These are phyloP conservation scores for Comarum palustre DNA, from an alignment of 306 rosid species.

Conservation along the genomic window DNA sequence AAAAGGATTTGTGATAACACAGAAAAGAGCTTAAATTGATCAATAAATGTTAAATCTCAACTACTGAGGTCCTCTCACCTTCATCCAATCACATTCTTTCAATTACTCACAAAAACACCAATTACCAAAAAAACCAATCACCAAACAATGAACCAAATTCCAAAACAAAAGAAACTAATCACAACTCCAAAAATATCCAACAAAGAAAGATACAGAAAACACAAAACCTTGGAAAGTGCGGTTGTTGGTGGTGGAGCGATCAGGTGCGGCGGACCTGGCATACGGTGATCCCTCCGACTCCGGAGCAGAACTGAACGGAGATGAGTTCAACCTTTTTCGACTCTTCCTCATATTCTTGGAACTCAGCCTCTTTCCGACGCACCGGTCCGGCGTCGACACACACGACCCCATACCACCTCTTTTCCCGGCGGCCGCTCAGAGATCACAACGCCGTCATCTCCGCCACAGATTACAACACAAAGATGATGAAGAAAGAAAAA, in stretches of 20 bases:
- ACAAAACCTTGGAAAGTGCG: conserved; percentile 72
- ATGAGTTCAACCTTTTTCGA: conserved; percentile 41
- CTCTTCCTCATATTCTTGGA: conserved; percentile 42
- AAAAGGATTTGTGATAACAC: neutral
- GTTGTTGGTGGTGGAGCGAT: conserved; percentile 52
- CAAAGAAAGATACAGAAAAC: neutral
- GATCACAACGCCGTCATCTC: conserved; percentile 21
- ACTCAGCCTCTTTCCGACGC: conserved; percentile 52
- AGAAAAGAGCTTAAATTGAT: neutral
- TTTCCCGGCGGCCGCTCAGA: conserved; percentile 21
- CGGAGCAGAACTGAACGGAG: conserved; percentile 21
- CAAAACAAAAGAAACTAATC: neutral
- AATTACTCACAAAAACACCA: conserved; percentile 13
- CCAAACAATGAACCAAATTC: conserved; percentile 21
- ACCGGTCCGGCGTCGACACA: conserved; percentile 63
- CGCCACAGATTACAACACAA: conserved; percentile 24
- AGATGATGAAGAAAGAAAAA: neutral
- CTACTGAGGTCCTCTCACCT: conserved; percentile 9
- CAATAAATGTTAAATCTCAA: neutral
- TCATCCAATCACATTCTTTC: neutral
- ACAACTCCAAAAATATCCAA: neutral
- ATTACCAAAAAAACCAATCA: conserved; percentile 5
- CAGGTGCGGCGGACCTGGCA: conserved; percentile 39
- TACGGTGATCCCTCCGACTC: conserved; percentile 48
- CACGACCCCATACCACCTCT: conserved; percentile 73